Conservation (phyloP, 179 eudicot genomes). For the Drosera spatulata region DNA sequence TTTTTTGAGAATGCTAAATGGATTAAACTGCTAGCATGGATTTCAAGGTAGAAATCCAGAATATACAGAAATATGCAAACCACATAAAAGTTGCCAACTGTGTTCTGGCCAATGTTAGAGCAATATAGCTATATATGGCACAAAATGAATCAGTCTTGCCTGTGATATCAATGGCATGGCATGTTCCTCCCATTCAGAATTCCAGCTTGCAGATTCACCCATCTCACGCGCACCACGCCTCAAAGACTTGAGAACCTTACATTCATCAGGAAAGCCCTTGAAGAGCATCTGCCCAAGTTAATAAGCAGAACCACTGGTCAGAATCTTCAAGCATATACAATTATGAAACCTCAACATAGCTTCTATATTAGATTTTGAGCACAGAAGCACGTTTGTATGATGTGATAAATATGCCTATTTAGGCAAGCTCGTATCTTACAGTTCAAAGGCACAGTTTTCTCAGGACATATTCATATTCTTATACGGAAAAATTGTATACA, state of each 20-base stretch:
- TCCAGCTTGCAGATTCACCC: slow-evolving; percentile 65
- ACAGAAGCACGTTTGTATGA: neutral
- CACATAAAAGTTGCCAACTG: no score
- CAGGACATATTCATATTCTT: no score
- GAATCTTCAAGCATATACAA: neutral
- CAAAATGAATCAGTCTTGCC: slow-evolving; percentile 26
- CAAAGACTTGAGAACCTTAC: slow-evolving; percentile 39
- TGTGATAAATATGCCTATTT: neutral
- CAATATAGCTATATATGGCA: no score
- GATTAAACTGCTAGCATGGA: no score
- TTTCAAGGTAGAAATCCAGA: no score
- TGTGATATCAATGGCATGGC: slow-evolving; percentile 67
- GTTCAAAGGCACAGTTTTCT: no score
- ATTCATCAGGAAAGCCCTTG: slow-evolving; percentile 64
- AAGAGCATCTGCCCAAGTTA: slow-evolving; percentile 59
- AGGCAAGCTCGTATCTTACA: neutral
- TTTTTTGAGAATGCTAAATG: no score
- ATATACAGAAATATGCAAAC: no score
- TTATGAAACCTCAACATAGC: neutral
- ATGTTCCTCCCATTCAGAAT: slow-evolving; percentile 78
- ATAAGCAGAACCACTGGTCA: neutral
- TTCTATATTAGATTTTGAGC: no score
- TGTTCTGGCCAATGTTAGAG: no score
- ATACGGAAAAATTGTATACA: no score
- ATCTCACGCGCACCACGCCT: slow-evolving; percentile 54